Percentiles rank a stretch among this genome's conserved stretches.
phyloP scores from a whole-genome alignment of 106 monocot species.

The Apostasia ramifera region DNA sequence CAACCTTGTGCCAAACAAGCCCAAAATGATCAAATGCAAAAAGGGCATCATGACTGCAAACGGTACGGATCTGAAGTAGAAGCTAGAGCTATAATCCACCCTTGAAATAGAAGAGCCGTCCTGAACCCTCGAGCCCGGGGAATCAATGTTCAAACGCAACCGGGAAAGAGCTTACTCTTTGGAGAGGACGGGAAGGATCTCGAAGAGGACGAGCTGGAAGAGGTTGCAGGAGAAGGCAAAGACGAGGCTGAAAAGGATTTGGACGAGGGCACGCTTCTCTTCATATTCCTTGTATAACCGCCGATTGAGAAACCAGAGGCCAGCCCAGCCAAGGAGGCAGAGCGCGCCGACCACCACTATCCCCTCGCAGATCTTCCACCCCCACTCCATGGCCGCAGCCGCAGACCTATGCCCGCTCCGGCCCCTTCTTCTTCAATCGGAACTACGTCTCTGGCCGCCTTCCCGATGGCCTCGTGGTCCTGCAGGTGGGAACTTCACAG shows the following conservation, averaged over 20 bases:
- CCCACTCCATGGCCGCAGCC: conserved; percentile 43
- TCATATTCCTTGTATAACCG: conserved; percentile 97
- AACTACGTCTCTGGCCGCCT: too few species aligned
- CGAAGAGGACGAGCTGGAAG: conserved; percentile 95
- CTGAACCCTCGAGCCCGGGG: background rate
- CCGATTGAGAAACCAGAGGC: conserved; percentile 93
- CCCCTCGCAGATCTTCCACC: conserved; percentile 53
- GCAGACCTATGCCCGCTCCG: background rate
- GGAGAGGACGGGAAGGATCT: conserved; percentile 92
- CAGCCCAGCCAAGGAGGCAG: conserved; percentile 74
- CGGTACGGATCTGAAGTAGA: too few species aligned
- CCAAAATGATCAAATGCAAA: too few species aligned
- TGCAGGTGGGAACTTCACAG: too few species aligned
- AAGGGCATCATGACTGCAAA: too few species aligned
- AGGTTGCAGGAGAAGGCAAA: conserved; percentile 99
- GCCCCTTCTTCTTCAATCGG: too few species aligned
- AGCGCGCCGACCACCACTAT: conserved; percentile 55
- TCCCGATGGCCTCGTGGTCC: too few species aligned
- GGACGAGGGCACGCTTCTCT: conserved; percentile 92
- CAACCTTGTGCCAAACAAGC: too few species aligned
- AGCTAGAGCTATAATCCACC: too few species aligned
- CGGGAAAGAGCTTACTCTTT: conserved; percentile 53
- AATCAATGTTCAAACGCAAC: background rate
- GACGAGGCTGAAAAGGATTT: conserved; percentile 93
- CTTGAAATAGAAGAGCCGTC: too few species aligned